Evolutionary conservation across 208 protist genomes (phyloP), one percentile per base, ranked within the genome.

Genomic region (Crithidia expoeki): DNA sequence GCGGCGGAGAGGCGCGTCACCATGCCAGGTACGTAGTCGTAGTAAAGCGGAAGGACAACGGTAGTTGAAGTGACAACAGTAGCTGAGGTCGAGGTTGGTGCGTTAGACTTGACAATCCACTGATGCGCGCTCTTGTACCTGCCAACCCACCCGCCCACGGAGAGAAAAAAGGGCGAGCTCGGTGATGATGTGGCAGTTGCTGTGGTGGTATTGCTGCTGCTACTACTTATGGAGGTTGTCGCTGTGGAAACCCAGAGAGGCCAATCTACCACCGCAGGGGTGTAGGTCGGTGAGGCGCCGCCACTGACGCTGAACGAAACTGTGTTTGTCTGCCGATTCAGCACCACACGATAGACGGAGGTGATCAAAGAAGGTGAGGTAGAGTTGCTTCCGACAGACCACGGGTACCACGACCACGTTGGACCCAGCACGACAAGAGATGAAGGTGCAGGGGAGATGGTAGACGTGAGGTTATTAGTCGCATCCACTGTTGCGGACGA

Each of bases 21-120:
- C 71, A 76, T 66, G 21, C 71, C 71, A 10, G 71, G 71, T 58
- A 76, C 17, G 47, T 71, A 71, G 56, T 76, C 71, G 64, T 58
- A 76, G 36, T 57, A 44, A 21, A 70, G 49, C 23, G 71, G 71
- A 30, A 76, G 63, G 25, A 32, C 4, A 32, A 28, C 0, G 38
- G 11, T 49, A 21, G 53, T 23, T 6, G 63, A 7, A 16, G 34
- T n/a, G 4, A 16, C 10, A 2, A 11, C 16, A 17, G 58, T 25
- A 27, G 27, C 25, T 11, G 58, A 19, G 34, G 40, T 7, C 38
- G 52, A n/a, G 21, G 49, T 10, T 4, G 51, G 19, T 10, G 1
- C 38, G 2, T 21, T 49, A 19, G 30, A 2, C 44, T 27, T 14
- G 46, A 76, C 17, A 19, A 59, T 5, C 71, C 71, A 76, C 51